phyloP scores from a whole-genome alignment of 1,139 yeast genomes.

The Suhomyces maxii region DNA sequence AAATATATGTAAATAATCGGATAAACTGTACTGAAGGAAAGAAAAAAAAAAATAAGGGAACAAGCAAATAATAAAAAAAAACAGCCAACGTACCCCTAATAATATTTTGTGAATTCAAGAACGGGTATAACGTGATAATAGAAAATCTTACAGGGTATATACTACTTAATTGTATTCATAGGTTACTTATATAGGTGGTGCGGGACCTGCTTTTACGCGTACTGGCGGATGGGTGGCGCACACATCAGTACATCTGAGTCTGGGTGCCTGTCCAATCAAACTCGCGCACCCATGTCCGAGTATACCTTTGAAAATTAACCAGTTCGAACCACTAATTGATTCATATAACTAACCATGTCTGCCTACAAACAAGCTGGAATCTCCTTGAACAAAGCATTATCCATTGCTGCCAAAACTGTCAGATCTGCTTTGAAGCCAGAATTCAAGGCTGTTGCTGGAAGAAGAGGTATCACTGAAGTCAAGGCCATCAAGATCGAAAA shows the following conservation, averaged over 20 bases:
- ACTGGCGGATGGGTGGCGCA: too few relatives aligned
- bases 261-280: conserved; percentile 7
- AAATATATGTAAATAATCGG: background rate
- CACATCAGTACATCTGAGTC: conserved; percentile 3
- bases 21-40: conserved; percentile 1
- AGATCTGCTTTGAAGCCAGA: conserved; percentile 91
- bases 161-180: too few relatives aligned
- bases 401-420: conserved; percentile 86
- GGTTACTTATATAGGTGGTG: too few relatives aligned
- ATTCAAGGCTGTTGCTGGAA: conserved; percentile 69
- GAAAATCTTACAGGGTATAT: too few relatives aligned
- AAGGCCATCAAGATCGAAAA: conserved; percentile 71
- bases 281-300: conserved; percentile 6
- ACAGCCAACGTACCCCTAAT: too few relatives aligned
- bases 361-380: conserved; percentile 87
- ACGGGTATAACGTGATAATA: too few relatives aligned
- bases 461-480: conserved; percentile 76
- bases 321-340: background rate
- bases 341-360: conserved; percentile 46
- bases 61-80: too few relatives aligned
- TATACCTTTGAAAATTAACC: conserved; percentile 4
- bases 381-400: conserved; percentile 84
- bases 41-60: too few relatives aligned
- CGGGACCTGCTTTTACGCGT: too few relatives aligned
- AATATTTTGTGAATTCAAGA: too few relatives aligned